Base-by-base conservation (phyloP, 305 asterid genomes). In the Salvia sclarea region DNA sequence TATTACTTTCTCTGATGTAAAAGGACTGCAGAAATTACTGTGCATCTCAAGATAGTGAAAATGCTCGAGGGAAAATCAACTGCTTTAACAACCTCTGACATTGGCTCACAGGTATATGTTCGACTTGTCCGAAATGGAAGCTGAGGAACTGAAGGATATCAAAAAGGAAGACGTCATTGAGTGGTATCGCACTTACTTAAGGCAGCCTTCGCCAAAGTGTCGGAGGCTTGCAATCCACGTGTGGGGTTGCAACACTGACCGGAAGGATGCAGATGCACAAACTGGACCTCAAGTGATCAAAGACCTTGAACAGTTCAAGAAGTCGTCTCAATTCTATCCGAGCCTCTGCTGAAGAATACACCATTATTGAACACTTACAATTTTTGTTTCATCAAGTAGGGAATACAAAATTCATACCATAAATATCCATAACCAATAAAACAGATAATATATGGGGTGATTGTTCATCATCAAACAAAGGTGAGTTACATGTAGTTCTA, bases 201-300 rank as follows among this genome's bases (percentile, higher is more conserved):
- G 83, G 74, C 81, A 76, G 57, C 81, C 97, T 37, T 94, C 97
- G 54, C 95, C 96, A 0, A 87, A 87, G 81, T 89, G 97, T 68
- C 85, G 97, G 64, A 89, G 95, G 81, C 96, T 94, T 76, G 86
- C 84, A 3, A 69, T 87, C 77, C 93, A 93, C 53, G 85, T 94
- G n/a, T 94, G 99, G 99, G 96, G 99, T 73, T 89, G 96, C 88
- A 70, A 86, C 79, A 75, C 88, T 1, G 80, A 80, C 71, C 62
- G 20, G 81, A 83, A 83, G 69, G 83, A 78, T 40, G 77, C 79
- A 31, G 81, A 63, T 68, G 41, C 77, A 10, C 70, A 69, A 31
- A 49, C 24, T 40, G 49, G 86, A 44, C 68, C 95, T 37, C 84
- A 82, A 76, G 81, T 70, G 71, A 94, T 89, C 62, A 63, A 81